phyloP scores from a whole-genome alignment of 192 early-diverging fungal species.

The Phlyctochytrium planicorne region DNA sequence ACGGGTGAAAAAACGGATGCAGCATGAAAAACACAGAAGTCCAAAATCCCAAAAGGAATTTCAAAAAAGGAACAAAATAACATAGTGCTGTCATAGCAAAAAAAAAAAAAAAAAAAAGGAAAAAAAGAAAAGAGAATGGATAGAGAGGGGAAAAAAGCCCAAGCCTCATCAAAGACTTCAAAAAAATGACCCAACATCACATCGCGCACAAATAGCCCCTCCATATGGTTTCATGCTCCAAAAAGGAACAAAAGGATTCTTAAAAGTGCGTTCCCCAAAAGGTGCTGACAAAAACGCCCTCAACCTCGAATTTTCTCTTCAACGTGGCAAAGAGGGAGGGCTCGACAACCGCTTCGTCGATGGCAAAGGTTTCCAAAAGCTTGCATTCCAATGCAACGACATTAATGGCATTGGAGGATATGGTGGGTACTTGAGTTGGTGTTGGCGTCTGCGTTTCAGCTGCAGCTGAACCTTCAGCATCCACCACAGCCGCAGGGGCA shows the following conservation, averaged over 20 bases:
- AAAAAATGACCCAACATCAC: no score
- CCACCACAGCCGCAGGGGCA: not conserved
- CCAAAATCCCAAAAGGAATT: no score
- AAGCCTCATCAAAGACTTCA: no score
- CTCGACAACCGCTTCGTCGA: not conserved
- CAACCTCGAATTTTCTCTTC: not conserved
- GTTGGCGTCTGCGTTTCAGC: not conserved
- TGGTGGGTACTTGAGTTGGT: not conserved
- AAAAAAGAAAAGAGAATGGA: no score
- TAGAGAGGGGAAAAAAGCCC: no score
- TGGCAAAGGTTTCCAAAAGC: not conserved
- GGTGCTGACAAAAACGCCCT: not conserved
- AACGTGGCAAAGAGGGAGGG: not conserved
- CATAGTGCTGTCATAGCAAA: no score
- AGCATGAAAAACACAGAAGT: no score
- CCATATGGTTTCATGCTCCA: no score
- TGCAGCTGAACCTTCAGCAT: not conserved
- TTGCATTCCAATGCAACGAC: not conserved
- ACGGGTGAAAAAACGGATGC: no score
- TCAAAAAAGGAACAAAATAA: no score
- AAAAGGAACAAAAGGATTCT: not conserved
- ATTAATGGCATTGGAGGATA: not conserved
- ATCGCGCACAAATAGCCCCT: no score
- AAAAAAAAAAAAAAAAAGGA: no score
- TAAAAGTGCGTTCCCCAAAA: not conserved